Conservation (phyloP, 176 grass and related monocot genomes). For the Oryza glumipatula region DNA sequence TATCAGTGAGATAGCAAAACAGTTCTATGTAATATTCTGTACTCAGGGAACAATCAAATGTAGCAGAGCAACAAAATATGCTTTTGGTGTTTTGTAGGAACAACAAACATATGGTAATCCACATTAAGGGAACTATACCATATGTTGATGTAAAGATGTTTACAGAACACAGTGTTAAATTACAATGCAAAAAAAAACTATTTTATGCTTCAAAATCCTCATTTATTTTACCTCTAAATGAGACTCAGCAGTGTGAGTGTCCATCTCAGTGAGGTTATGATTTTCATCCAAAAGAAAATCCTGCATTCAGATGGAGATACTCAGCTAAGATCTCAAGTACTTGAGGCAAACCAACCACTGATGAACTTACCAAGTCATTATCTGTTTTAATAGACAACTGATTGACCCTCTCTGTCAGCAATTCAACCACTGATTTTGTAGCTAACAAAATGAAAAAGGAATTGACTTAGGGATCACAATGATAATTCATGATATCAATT, state of each 20-base stretch:
- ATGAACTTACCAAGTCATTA: slow-evolving; percentile 76
- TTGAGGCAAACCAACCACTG: slow-evolving; percentile 16
- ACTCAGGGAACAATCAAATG: slow-evolving; percentile 4
- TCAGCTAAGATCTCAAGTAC: slow-evolving; percentile 29
- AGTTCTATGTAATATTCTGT: not conserved
- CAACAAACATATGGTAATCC: not conserved
- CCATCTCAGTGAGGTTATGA: slow-evolving; percentile 66
- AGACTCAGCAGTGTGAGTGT: slow-evolving; percentile 44
- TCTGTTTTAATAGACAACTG: slow-evolving; percentile 73
- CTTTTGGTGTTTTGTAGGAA: not conserved
- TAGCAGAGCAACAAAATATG: slow-evolving; percentile 8
- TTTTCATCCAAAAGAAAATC: slow-evolving; percentile 91
- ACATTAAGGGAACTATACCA: not conserved
- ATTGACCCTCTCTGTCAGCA: slow-evolving; percentile 89
- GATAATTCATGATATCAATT: not conserved
- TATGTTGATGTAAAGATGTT: not conserved
- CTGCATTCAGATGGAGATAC: slow-evolving; percentile 52
- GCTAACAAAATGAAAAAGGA: slow-evolving; percentile 57
- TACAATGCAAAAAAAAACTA: slow-evolving; percentile 13
- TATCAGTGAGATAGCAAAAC: slow-evolving; percentile 1
- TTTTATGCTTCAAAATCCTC: not conserved
- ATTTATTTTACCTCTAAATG: slow-evolving; percentile 54
- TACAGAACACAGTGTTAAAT: not conserved
- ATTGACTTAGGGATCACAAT: slow-evolving; percentile 22
- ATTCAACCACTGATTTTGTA: slow-evolving; percentile 95